Evolutionary conservation across 2,329 filamentous ascomycete species (phyloP), one percentile per base, ranked within the genome.

Genomic region (Botrytis aclada): DNA sequence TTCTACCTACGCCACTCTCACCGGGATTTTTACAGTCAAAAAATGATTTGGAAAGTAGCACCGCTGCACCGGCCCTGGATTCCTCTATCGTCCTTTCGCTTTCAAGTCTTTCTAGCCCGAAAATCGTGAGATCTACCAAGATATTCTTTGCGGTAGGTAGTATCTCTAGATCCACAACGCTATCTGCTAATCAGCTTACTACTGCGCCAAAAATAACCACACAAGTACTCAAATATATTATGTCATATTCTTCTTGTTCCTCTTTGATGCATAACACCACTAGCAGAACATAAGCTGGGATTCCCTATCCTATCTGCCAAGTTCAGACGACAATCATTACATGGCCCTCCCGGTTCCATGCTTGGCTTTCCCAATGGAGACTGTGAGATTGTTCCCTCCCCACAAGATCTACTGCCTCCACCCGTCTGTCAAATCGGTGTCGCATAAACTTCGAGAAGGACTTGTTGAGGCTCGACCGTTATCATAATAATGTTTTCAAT

Each of bases 401-500:
- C 58, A 71, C 69, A 71, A 65, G 69, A 71, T 71, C 69, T 47
- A 65, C 58, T 65, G 58, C 69, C 56, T 70, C 54, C 29, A 70
- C 41, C n/a, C 18, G 34, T 22, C 43, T 63, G 67, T 63, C 43
- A 39, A 65, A 41, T n/a, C 37, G 69, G 32, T 64, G 60, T 65
- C 58, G 58, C 32, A 71, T 71, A 51, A 54, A 64, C 47, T 56
- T 69, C 65, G 69, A 65, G 61, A 71, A 39, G n/a, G 69, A 37
- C 37, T 45, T 41, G 9, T 70, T 70, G 58, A 65, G 58, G 58
- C 69, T 64, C 43, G 61, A 39, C 32, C 32, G 43, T 65, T 64
- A 71, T 22, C 34, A 65, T 39, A 32, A 71, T 65, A 71, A 54
- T 43, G 43, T 71, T 64, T 39, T 45, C 69, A 51, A 70, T 63